Conservation (phyloP, 2,329 filamentous ascomycete genomes). For the Lachnellula occidentalis region DNA sequence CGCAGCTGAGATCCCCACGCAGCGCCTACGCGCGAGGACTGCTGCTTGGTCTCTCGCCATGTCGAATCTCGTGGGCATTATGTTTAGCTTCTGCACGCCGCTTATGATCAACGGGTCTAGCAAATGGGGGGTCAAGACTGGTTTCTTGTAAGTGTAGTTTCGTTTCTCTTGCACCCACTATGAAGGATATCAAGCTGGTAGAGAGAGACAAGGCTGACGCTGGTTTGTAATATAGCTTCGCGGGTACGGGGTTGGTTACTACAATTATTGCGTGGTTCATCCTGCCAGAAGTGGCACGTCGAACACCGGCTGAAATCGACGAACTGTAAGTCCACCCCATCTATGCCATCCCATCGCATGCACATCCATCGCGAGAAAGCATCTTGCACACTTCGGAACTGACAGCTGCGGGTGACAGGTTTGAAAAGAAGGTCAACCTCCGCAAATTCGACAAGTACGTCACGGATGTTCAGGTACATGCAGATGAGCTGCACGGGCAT, state of each 20-base stretch:
- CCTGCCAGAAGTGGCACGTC: slow-evolving; percentile 33
- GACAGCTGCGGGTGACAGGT: slow-evolving; percentile 3
- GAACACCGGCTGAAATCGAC: slow-evolving; percentile 35
- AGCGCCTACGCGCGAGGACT: slow-evolving; percentile 37
- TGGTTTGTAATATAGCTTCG: slow-evolving; percentile 26
- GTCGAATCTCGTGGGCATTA: slow-evolving; percentile 37
- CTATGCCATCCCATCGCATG: not conserved
- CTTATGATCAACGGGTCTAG: slow-evolving; percentile 38
- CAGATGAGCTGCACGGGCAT: slow-evolving; percentile 15
- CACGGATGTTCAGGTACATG: slow-evolving; percentile 32
- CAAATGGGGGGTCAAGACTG: slow-evolving; percentile 41
- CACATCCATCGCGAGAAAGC: too few relatives aligned
- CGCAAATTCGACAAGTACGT: slow-evolving; percentile 35
- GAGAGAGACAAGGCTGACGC: not conserved
- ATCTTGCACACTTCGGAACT: too few relatives aligned
- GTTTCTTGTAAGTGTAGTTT: slow-evolving; percentile 35
- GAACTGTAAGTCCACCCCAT: slow-evolving; percentile 36
- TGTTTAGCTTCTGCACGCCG: slow-evolving; percentile 42
- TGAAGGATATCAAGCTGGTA: too few relatives aligned
- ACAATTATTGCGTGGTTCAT: slow-evolving; percentile 34
- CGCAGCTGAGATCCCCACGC: slow-evolving; percentile 36
- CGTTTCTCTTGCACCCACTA: too few relatives aligned
- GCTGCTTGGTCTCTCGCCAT: slow-evolving; percentile 36
- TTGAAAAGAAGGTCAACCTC: slow-evolving; percentile 34
- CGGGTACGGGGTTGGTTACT: slow-evolving; percentile 30